phyloP scores from a whole-genome alignment of 2,329 filamentous ascomycete species.

The Aspergillus novofumigatus region DNA sequence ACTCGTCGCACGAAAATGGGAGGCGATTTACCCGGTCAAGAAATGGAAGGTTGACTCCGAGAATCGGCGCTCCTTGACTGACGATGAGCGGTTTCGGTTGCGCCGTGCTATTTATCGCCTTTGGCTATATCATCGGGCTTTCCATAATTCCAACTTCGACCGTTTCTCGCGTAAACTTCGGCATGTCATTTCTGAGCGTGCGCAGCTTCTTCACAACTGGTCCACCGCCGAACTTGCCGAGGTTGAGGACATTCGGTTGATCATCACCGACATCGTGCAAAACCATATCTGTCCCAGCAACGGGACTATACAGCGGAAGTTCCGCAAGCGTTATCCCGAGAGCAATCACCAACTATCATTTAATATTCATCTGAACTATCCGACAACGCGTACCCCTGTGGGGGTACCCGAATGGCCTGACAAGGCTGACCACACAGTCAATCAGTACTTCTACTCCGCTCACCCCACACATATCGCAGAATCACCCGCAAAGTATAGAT shows the following conservation, averaged over 20 bases:
- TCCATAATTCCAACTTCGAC: constrained; percentile 50
- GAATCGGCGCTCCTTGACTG: constrained; percentile 50
- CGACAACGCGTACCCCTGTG: constrained; percentile 19
- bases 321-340: constrained; percentile 53
- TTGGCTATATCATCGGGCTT: constrained; percentile 58
- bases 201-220: constrained; percentile 58
- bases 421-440: constrained; percentile 3
- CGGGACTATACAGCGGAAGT: constrained; percentile 56
- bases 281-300: constrained; percentile 60
- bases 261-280: constrained; percentile 55
- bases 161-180: constrained; percentile 48
- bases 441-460: constrained; percentile 21
- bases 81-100: constrained; percentile 47
- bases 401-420: constrained; percentile 6
- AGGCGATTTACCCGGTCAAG: constrained; percentile 59
- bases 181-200: constrained; percentile 48
- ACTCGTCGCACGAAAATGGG: constrained; percentile 54
- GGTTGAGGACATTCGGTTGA: constrained; percentile 54
- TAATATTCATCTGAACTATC: constrained; percentile 50
- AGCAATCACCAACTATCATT: constrained; percentile 48
- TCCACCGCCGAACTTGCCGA: constrained; percentile 52
- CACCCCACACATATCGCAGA: constrained; percentile 18
- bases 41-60: constrained; percentile 59
- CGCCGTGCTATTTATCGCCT: constrained; percentile 57
- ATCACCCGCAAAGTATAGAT: constrained; percentile 37